Conservation (phyloP, 129 eudicot genomes). For the Flaveria trinervia region DNA sequence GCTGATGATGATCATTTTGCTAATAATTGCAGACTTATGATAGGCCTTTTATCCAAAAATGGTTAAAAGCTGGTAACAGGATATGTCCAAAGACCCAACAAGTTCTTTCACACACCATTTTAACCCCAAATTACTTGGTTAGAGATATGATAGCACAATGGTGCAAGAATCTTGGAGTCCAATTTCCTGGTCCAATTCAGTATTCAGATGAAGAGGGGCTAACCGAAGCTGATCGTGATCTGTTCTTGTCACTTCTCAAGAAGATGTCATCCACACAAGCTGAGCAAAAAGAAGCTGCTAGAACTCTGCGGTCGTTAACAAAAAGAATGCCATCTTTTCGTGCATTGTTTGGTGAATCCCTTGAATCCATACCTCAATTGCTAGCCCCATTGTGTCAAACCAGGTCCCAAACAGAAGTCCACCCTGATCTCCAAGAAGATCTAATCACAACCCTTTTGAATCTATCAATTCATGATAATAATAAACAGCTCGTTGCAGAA, state of each 20-base stretch:
- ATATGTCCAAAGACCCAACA: slow-evolving; percentile 86
- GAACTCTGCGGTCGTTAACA: slow-evolving; percentile 65
- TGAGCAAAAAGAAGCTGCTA: slow-evolving; percentile 90
- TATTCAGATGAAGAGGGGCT: slow-evolving; percentile 51
- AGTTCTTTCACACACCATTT: slow-evolving; percentile 84
- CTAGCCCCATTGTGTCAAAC: slow-evolving; percentile 58
- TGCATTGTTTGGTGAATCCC: slow-evolving; percentile 74
- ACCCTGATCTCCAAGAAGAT: slow-evolving; percentile 87
- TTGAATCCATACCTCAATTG: slow-evolving; percentile 63
- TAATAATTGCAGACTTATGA: slow-evolving; percentile 76
- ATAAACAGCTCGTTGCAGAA: slow-evolving; percentile 89
- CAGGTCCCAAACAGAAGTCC: slow-evolving; percentile 40
- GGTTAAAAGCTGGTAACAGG: slow-evolving; percentile 86
- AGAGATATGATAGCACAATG: slow-evolving; percentile 79
- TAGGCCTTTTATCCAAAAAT: slow-evolving; percentile 80
- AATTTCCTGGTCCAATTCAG: slow-evolving; percentile 51
- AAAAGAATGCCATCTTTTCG: slow-evolving; percentile 82
- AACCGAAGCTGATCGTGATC: slow-evolving; percentile 60
- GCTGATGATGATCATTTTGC: slow-evolving; percentile 7
- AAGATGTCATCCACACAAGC: slow-evolving; percentile 68
- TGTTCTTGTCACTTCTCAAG: slow-evolving; percentile 53
- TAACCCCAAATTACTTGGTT: slow-evolving; percentile 77
- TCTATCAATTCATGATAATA: slow-evolving; percentile 82
- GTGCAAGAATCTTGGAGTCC: slow-evolving; percentile 73
- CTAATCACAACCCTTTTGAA: slow-evolving; percentile 81